Evolutionary conservation across 1,139 yeast species (phyloP).

Genomic region (Candida freyschussii): DNA sequence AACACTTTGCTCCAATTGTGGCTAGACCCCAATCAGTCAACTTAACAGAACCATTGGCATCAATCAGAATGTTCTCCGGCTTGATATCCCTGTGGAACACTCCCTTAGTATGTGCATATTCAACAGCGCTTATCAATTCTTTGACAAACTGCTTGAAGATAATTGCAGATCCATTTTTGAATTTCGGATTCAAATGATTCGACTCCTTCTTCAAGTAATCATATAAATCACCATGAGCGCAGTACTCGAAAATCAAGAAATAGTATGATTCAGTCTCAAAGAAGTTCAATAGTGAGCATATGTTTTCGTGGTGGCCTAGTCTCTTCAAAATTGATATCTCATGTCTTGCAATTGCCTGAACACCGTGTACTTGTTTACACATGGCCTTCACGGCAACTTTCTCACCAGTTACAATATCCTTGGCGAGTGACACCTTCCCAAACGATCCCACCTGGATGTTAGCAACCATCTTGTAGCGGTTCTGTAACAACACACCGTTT

Average conservation of each 20-base stretch:
- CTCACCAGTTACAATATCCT: conserved; percentile 41
- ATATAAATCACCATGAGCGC: conserved; percentile 82
- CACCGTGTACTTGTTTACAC: conserved; percentile 24
- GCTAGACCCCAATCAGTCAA: conserved; percentile 90
- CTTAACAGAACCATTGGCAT: conserved; percentile 63
- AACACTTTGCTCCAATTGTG: conserved; percentile 50
- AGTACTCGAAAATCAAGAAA: conserved; percentile 75
- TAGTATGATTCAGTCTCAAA: conserved; percentile 49
- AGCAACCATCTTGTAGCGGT: conserved; percentile 53
- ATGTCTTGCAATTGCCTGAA: conserved; percentile 43
- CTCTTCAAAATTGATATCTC: conserved; percentile 61
- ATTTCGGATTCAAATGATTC: conserved; percentile 16
- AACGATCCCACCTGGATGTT: conserved; percentile 80
- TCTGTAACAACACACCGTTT: conserved; percentile 44
- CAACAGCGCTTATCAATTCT: conserved; percentile 69
- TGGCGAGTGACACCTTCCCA: conserved; percentile 74
- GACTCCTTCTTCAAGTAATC: conserved; percentile 65
- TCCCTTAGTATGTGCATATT: conserved; percentile 63
- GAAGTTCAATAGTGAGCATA: conserved; percentile 64
- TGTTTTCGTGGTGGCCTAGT: conserved; percentile 40
- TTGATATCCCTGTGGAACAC: conserved; percentile 84
- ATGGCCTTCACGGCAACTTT: conserved; percentile 73
- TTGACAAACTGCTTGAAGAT: conserved; percentile 31
- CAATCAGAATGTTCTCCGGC: conserved; percentile 76
- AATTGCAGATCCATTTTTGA: conserved; percentile 15